Evolutionary conservation across 306 rosid species (phyloP).

Genomic region (Malus fusca): DNA sequence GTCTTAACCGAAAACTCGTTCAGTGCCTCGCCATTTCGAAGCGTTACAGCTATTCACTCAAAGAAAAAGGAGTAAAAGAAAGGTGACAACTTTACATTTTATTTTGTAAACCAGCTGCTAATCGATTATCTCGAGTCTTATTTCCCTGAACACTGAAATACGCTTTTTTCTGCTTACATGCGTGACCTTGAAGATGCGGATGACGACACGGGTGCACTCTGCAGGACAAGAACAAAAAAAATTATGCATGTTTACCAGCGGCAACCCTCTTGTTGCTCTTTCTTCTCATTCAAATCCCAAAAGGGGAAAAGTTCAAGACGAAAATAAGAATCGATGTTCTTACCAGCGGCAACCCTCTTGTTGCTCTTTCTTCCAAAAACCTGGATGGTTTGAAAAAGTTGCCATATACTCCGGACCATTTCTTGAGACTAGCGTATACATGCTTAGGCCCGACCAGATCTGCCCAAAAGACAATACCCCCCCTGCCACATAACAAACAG

Average conservation of each 20-base stretch:
- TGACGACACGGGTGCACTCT: constrained; percentile 64
- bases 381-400: constrained; percentile 77
- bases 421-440: constrained; percentile 62
- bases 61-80: neutral
- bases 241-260: constrained; percentile 41
- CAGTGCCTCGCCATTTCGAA: neutral
- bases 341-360: constrained; percentile 79
- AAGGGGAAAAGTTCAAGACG: neutral
- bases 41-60: neutral
- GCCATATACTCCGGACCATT: constrained; percentile 75
- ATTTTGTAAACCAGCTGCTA: neutral
- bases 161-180: constrained; percentile 27
- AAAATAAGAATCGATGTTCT: constrained; percentile 12
- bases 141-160: constrained; percentile 2
- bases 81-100: neutral
- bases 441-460: constrained; percentile 77
- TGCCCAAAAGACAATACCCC: constrained; percentile 91
- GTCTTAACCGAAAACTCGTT: no score
- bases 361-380: constrained; percentile 85
- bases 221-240: constrained; percentile 21
- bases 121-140: neutral
- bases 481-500: constrained; percentile 42
- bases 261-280: constrained; percentile 67
- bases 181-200: constrained; percentile 45
- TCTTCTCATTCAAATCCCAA: constrained; percentile 82